A percentile compares a stretch with the other conserved stretches of the same genome.
Evolutionary conservation across 495 filamentous ascomycete species (phyloP).

Genomic region (Hypoxylon crocopeplum): DNA sequence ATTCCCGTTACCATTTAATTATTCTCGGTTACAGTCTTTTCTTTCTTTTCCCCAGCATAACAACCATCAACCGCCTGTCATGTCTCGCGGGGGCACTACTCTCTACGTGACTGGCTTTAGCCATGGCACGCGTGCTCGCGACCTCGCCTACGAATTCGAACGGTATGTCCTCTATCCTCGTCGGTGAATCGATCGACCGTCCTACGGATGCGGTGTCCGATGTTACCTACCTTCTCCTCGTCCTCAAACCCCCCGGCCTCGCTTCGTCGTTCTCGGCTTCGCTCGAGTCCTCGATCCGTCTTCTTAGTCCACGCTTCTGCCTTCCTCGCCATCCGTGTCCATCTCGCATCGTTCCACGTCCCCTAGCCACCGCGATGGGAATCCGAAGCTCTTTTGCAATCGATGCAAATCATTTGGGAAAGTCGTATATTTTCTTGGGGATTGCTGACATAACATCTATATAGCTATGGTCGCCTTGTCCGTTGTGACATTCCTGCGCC

Average conservation of each 20-base stretch:
- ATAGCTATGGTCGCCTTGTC: constrained; percentile 96
- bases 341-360: constrained; percentile 51
- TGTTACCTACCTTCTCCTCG: constrained; percentile 43
- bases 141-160: constrained; percentile 91
- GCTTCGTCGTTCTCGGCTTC: constrained; percentile 46
- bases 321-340: constrained; percentile 46
- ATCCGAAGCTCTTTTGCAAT: constrained; percentile 37
- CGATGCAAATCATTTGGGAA: constrained; percentile 39
- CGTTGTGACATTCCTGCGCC: constrained; percentile 99
- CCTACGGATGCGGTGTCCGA: constrained; percentile 45
- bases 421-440: constrained; percentile 40
- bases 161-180: constrained; percentile 76
- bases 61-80: constrained; percentile 49
- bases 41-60: constrained; percentile 29
- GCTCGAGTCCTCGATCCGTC: constrained; percentile 47
- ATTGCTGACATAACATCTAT: constrained; percentile 49
- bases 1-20: constrained; percentile 13
- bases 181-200: constrained; percentile 45
- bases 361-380: constrained; percentile 43
- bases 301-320: constrained; percentile 49
- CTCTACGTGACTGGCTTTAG: constrained; percentile 98
- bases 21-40: constrained; percentile 22
- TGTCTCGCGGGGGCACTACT: constrained; percentile 93
- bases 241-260: constrained; percentile 37
- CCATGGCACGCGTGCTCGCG: constrained; percentile 97